Evolutionary conservation across 2,329 filamentous ascomycete species (phyloP).

Genomic region (Trichoderma sp.): DNA sequence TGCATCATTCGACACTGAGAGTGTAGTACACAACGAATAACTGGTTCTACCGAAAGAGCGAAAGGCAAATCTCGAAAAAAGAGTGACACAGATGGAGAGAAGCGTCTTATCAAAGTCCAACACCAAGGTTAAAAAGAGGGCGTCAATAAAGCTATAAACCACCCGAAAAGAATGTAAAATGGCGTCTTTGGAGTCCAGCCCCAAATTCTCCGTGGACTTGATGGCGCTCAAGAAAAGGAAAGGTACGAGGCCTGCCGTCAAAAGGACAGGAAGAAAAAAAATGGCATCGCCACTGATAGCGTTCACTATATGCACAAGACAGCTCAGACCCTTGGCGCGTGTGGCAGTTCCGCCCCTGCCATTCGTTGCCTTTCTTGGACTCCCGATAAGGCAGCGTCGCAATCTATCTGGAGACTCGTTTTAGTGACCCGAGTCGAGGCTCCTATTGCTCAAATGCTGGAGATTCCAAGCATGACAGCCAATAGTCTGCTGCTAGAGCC

Average conservation of each 20-base stretch:
- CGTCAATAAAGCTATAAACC: neutral
- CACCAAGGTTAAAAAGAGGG: neutral
- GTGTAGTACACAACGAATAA: neutral
- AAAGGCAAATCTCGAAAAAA: neutral
- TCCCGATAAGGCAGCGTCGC: conserved; percentile 3
- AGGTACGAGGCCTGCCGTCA: neutral
- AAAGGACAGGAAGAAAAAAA: neutral
- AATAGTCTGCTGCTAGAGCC: neutral
- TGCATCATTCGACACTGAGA: neutral
- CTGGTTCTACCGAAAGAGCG: neutral
- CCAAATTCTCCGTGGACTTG: neutral
- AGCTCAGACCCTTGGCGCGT: neutral
- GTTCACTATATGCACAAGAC: neutral
- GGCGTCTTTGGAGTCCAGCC: conserved; percentile 9
- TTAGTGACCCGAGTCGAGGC: neutral
- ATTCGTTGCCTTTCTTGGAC: conserved; percentile 7
- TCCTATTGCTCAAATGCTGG: neutral
- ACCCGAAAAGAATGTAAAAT: neutral
- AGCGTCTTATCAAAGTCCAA: neutral
- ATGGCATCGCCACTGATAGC: conserved; percentile 48
- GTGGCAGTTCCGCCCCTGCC: neutral
- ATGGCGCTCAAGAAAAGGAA: neutral
- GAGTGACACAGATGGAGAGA: neutral
- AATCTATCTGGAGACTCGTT: neutral
- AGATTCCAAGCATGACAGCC: neutral